These are phyloP conservation scores for Pyrenochaeta sp. DNA, from an alignment of 2,329 filamentous ascomycete genomes.

Conservation along the genomic window DNA sequence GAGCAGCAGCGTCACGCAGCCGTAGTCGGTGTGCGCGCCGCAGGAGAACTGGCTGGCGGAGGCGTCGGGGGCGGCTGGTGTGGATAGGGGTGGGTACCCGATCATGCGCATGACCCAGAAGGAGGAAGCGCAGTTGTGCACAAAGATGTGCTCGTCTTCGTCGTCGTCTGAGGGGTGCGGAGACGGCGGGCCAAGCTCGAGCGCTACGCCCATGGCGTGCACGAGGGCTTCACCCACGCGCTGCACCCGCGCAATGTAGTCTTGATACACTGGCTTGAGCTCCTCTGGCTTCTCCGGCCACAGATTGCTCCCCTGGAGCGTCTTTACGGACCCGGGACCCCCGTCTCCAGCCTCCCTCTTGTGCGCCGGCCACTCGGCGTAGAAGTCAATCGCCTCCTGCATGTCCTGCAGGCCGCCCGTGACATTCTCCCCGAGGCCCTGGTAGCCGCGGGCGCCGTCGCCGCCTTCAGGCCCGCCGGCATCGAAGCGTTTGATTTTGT, in stretches of 20 bases:
- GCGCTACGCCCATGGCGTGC: constrained; percentile 49
- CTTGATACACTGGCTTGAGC: constrained; percentile 40
- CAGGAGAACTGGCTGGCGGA: constrained; percentile 46
- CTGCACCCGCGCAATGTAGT: constrained; percentile 38
- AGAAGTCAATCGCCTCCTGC: constrained; percentile 52
- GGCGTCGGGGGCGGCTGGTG: background rate
- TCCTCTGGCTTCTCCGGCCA: constrained; percentile 48
- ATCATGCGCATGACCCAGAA: constrained; percentile 54
- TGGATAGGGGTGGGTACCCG: constrained; percentile 45
- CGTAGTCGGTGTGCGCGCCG: constrained; percentile 56
- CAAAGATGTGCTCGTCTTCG: constrained; percentile 43
- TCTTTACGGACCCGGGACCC: constrained; percentile 29
- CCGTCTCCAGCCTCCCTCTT: constrained; percentile 19
- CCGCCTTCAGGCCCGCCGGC: constrained; percentile 41
- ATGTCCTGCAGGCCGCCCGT: constrained; percentile 44
- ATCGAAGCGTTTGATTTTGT: constrained; percentile 44
- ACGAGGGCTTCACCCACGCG: constrained; percentile 44
- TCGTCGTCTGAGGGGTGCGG: background rate
- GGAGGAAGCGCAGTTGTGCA: constrained; percentile 37
- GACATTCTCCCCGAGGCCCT: constrained; percentile 48
- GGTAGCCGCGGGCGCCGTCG: constrained; percentile 49
- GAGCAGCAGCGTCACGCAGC: constrained; percentile 56
- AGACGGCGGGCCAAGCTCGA: constrained; percentile 31
- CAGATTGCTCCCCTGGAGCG: constrained; percentile 52
- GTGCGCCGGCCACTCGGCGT: constrained; percentile 42